These are phyloP conservation scores for Gracilaria domingensis DNA, from an alignment of 23 red algal genomes.

Conservation along the genomic window DNA sequence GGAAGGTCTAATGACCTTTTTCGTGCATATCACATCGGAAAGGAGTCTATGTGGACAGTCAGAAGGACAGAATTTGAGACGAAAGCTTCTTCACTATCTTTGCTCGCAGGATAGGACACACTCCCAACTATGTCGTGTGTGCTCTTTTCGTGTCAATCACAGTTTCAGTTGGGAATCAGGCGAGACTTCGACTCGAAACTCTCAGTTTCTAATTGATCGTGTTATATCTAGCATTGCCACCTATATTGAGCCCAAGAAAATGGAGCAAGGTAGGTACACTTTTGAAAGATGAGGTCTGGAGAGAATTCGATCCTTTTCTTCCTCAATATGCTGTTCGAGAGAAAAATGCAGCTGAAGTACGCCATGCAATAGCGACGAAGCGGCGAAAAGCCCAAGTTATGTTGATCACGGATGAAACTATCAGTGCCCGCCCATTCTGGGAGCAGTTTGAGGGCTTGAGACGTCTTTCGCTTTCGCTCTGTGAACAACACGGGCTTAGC, in stretches of 20 bases:
- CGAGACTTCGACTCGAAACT: neutral
- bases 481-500: neutral
- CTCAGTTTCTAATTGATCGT: neutral
- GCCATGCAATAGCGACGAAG: constrained; percentile 14
- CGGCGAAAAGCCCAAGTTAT: constrained; percentile 8
- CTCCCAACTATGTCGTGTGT: constrained; percentile 50
- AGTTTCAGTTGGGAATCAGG: neutral
- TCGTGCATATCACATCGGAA: constrained; percentile 73
- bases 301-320: constrained; percentile 83
- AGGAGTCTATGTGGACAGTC: constrained; percentile 47
- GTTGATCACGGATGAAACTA: constrained; percentile 21
- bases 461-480: constrained; percentile 8
- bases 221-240: constrained; percentile 42
- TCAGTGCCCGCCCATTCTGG: constrained; percentile 13
- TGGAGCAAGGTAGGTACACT: constrained; percentile 83
- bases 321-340: constrained; percentile 66
- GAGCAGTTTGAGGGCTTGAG: constrained; percentile 15
- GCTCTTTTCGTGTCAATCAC: constrained; percentile 38
- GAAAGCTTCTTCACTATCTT: constrained; percentile 71
- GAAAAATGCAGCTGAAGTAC: constrained; percentile 58
- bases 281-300: constrained; percentile 65
- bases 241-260: constrained; percentile 62
- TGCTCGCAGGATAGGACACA: constrained; percentile 62
- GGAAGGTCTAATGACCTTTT: constrained; percentile 39
- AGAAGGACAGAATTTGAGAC: constrained; percentile 51